Evolutionary conservation across 2,329 filamentous ascomycete genomes (phyloP).

Genomic region (Orbilia brochopaga): DNA sequence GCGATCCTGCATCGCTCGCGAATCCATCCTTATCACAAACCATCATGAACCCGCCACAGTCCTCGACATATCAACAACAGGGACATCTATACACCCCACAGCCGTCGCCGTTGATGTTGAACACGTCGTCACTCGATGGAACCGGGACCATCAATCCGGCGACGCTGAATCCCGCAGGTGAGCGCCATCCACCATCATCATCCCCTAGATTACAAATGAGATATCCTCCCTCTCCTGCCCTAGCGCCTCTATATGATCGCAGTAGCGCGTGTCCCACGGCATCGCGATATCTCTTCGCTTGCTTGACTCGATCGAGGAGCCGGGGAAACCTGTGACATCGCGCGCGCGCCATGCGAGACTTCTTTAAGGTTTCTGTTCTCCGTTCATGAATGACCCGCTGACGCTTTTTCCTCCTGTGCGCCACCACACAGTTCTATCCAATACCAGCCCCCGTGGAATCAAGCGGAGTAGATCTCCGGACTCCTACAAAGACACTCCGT

Average conservation of each 20-base stretch:
- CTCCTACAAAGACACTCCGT: slow-evolving; percentile 65
- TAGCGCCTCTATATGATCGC: slow-evolving; percentile 17
- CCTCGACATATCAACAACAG: slow-evolving; percentile 46
- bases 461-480: slow-evolving; percentile 80
- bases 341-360: slow-evolving; percentile 4
- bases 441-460: slow-evolving; percentile 69
- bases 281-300: slow-evolving; percentile 37
- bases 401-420: slow-evolving; percentile 53
- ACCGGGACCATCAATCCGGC: slow-evolving; percentile 91
- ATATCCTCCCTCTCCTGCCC: slow-evolving; percentile 56
- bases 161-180: slow-evolving; percentile 78
- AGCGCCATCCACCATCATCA: slow-evolving; percentile 46
- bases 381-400: slow-evolving; percentile 34
- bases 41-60: slow-evolving; percentile 50
- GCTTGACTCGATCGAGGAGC: slow-evolving; percentile 12
- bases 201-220: slow-evolving; percentile 53
- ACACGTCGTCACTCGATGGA: slow-evolving; percentile 64
- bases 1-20: slow-evolving; percentile 34
- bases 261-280: slow-evolving; percentile 38
- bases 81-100: slow-evolving; percentile 47
- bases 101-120: slow-evolving; percentile 52
- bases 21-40: slow-evolving; percentile 27
- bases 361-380: neutral
- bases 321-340: slow-evolving; percentile 4
- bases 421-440: slow-evolving; percentile 58